Conservation (phyloP, 345 rosid genomes). For the Xanthoceras sorbifolium region DNA sequence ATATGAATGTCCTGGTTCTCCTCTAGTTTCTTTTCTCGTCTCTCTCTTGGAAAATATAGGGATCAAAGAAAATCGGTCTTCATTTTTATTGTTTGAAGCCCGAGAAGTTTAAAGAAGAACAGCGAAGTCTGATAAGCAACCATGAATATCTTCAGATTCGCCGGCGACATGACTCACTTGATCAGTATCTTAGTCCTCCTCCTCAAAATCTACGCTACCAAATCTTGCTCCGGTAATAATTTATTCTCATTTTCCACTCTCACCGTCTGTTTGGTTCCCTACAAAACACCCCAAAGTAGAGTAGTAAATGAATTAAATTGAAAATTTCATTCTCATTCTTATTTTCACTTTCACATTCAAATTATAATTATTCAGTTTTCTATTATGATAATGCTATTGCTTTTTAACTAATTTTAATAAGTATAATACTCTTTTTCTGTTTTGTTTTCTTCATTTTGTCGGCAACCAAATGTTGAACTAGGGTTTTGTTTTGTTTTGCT, state of each 20-base stretch:
- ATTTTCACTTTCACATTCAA: background rate
- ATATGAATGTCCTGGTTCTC: background rate
- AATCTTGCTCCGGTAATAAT: constrained; percentile 77
- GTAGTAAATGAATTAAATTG: background rate
- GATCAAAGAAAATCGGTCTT: constrained; percentile 17
- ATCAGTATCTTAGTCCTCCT: constrained; percentile 84
- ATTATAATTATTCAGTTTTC: background rate
- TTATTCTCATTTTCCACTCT: background rate
- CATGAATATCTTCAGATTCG: constrained; percentile 94
- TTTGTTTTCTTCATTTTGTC: background rate
- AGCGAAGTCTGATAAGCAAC: constrained; percentile 4
- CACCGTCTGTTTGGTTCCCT: constrained; percentile 23
- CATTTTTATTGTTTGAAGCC: constrained; percentile 3
- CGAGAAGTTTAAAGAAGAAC: background rate
- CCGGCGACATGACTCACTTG: constrained; percentile 96
- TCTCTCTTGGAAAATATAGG: constrained; percentile 6
- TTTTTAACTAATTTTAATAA: background rate
- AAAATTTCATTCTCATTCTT: background rate
- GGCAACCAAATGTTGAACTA: background rate
- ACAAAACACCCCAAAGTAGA: constrained; percentile 10
- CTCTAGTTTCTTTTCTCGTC: background rate
- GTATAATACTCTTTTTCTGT: background rate
- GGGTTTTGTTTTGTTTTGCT: background rate
- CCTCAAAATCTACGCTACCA: constrained; percentile 96
- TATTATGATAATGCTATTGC: background rate